Evolutionary conservation across 495 filamentous ascomycete genomes (phyloP).

Genomic region (Aspergillus mulundensis): DNA sequence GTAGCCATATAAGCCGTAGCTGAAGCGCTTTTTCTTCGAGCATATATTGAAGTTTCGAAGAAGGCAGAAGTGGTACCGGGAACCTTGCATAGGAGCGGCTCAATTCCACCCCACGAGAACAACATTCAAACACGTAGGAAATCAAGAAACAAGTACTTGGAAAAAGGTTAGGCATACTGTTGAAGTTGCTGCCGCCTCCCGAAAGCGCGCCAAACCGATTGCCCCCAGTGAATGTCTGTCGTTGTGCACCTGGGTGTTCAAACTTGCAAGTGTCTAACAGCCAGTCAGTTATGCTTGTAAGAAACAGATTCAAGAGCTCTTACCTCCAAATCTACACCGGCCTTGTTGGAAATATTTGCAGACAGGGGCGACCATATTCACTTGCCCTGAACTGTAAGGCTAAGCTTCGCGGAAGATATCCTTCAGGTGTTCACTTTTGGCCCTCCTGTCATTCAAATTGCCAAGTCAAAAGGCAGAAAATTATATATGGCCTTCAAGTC

Average conservation of each 20-base stretch:
- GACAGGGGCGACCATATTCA: slow-evolving; percentile 53
- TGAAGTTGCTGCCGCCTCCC: slow-evolving; percentile 31
- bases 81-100: background rate
- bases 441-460: background rate
- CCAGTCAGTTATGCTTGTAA: background rate
- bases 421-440: background rate
- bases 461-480: background rate
- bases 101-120: background rate
- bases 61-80: background rate
- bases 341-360: slow-evolving; percentile 73
- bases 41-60: background rate
- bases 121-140: background rate
- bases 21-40: background rate
- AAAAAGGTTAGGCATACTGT: slow-evolving; percentile 23
- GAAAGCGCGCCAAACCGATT: slow-evolving; percentile 43
- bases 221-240: slow-evolving; percentile 24
- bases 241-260: slow-evolving; percentile 46
- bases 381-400: background rate
- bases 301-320: background rate
- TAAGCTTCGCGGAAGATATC: background rate
- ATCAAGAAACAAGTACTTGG: background rate
- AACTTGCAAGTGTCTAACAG: slow-evolving; percentile 48
- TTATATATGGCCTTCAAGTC: too few species aligned
- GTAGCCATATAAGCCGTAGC: background rate
- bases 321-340: slow-evolving; percentile 66